Evolutionary conservation across 352 stramenopile species (phyloP), one percentile per base, ranked within the genome.

Genomic region (Thraustochytrium sp.): DNA sequence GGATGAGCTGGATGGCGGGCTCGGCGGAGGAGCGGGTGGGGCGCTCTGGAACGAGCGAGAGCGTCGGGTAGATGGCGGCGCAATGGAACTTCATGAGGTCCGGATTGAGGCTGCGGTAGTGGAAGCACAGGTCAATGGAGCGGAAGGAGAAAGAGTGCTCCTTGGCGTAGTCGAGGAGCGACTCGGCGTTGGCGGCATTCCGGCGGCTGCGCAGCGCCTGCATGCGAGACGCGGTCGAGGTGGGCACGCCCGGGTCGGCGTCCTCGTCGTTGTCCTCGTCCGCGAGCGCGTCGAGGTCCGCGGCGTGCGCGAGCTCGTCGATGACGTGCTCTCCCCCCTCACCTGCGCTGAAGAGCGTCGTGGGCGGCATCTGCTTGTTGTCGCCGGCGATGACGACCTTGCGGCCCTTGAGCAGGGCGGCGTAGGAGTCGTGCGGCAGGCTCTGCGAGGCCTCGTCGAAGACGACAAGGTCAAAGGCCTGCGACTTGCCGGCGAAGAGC

Each of bases 391-490:
- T 87, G 31, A 94, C 87, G 18, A 94, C 93, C 1, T 92, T 90
- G 84, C 90, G 92, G 2, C 92, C 94, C 85, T 95, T 93, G 26
- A 98, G 87, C 34, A 98, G 94, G 2, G 95, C 94, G 82, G 98
- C 96, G 95, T 95, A 99, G 74, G 94, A 98, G 23, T 92, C 96
- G 11, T 91, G 92, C 86, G 99, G 95, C 21, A 99, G 87, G 23
- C 93, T 94, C 88, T 99, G 95, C 11, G 96, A 96, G 3, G 96
- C 96, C 75, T 99, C 96, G 86, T 99, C 96, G 84, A 99, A 97
- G 72, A 99, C 90, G 5, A 98, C 92, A 13, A 98, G 73, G 87
- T 98, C 96, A 85, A 99, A 99, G 16, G 31, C 16, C 26, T 26
- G 48, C 21, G 18, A n/a, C 18, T 31, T 46, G 18, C 48, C 68